Base-by-base conservation (phyloP, 2,329 filamentous ascomycete genomes). In the Elsinoe arachidis region DNA sequence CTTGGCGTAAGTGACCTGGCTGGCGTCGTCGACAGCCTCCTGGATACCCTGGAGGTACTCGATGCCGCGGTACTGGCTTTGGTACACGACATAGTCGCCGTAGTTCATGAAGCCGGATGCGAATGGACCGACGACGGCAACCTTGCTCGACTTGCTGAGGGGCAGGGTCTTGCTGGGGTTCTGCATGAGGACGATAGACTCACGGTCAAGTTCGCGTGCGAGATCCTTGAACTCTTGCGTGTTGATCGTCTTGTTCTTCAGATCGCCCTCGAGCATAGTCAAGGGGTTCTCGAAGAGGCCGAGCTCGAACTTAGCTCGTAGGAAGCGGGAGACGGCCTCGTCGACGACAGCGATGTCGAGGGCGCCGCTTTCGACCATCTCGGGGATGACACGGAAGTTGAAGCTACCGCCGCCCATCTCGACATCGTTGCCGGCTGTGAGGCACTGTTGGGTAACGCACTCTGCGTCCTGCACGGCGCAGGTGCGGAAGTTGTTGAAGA, bases 111-210 rank as follows among this genome's bases (percentile, higher is more conserved):
- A 86, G 0, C 81, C 84, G 62, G 86, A 79, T 0, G 83, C 86
- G 85, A 89, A 88, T 2, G 85, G 85, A 0, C 86, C 86, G 63
- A 89, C 86, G 21, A 90, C 84, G 2, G 85, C 86, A 56, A 90
- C 76, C 38, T 81, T 83, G 7, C 82, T 81, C 6, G 78, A 76
- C 66, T 84, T 87, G 30, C 77, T 77, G 2, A 86, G 67, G 0
- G 87, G 87, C 1, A 90, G 74, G 0, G 83, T 70, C n/a, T 74
- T 74, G 47, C 79, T 78, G 9, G 87, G 78, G 63, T 90, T 90
- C 70, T 89, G 88, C 37, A 90, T 73, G 11, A 91, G 75, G 1
- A 90, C 86, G 7, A 88, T 83, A 2, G 83, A 83, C 66, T 90
- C 85, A 3, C 82, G 80, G 15, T 84, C 85, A 21, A 87, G 77